Evolutionary conservation across 192 early-diverging fungal species (phyloP).

Genomic region (Coemansia erecta): DNA sequence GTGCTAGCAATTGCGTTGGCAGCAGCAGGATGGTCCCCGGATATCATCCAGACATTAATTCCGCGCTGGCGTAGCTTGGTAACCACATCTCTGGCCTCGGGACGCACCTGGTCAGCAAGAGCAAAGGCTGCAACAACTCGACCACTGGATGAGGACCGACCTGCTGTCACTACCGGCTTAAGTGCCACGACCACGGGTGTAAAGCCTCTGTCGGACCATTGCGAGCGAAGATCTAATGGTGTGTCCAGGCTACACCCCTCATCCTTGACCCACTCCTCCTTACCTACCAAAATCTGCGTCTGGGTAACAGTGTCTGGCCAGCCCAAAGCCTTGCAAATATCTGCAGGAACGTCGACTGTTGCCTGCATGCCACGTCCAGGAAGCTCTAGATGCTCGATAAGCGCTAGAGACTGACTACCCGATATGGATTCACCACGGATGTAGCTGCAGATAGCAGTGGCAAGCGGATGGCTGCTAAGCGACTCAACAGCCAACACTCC

Average conservation of each 20-base stretch:
- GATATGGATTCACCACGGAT: constrained; percentile 37
- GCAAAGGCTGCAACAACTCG: constrained; percentile 64
- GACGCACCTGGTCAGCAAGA: constrained; percentile 79
- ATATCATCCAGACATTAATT: constrained; percentile 83
- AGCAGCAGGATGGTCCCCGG: constrained; percentile 84
- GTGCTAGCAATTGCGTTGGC: constrained; percentile 75
- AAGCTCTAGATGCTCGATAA: constrained; percentile 41
- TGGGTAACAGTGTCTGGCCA: constrained; percentile 18
- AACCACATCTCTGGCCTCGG: constrained; percentile 74
- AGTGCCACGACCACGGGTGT: constrained; percentile 52
- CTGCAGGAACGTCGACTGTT: constrained; percentile 22
- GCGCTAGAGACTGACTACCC: neutral
- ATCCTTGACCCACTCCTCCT: constrained; percentile 62
- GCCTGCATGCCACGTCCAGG: constrained; percentile 48
- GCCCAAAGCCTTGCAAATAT: constrained; percentile 17
- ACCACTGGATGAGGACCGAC: constrained; percentile 21
- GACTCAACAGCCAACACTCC: constrained; percentile 74
- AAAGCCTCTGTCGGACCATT: constrained; percentile 63
- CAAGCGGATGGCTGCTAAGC: constrained; percentile 86
- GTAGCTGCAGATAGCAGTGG: constrained; percentile 62
- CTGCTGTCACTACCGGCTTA: constrained; percentile 8
- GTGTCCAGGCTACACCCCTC: constrained; percentile 53
- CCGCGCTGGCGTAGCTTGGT: constrained; percentile 68
- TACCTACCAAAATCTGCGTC: constrained; percentile 63
- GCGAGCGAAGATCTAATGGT: constrained; percentile 33